phyloP scores from a whole-genome alignment of 2,329 filamentous ascomycete species.

The Beauveria sp. region DNA sequence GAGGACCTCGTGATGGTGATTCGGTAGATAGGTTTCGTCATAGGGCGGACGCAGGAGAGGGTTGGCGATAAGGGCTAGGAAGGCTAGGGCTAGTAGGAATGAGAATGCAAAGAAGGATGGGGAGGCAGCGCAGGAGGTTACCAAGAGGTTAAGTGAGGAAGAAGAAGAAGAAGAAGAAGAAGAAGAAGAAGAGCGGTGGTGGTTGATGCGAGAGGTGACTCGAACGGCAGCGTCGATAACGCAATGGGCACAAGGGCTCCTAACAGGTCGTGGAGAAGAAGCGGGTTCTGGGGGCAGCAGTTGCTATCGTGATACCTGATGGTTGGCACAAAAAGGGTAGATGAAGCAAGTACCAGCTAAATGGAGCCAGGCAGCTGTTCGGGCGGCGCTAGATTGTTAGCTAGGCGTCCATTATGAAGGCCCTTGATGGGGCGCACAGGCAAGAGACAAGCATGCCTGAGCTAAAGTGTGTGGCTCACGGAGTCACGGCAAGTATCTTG shows the following conservation, averaged over 20 bases:
- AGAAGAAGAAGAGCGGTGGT: not conserved
- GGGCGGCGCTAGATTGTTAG: not conserved
- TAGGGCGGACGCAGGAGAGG: constrained; percentile 1
- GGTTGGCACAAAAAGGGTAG: not conserved
- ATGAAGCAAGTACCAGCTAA: not conserved
- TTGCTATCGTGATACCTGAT: constrained; percentile 1
- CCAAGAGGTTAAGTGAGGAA: not conserved
- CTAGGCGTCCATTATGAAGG: not conserved
- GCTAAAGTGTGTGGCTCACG: too few relatives aligned
- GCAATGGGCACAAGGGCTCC: constrained; percentile 8
- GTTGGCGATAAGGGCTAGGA: not conserved
- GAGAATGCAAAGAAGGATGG: not conserved
- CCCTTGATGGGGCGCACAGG: not conserved
- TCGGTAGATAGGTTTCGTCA: constrained; percentile 7
- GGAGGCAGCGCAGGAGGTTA: not conserved
- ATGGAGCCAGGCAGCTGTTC: not conserved
- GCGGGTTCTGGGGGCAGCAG: not conserved
- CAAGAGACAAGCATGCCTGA: not conserved
- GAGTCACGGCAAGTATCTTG: not conserved
- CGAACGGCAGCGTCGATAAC: constrained; percentile 9
- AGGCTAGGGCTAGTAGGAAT: not conserved
- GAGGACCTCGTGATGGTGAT: constrained; percentile 12
- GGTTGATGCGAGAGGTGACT: constrained; percentile 12
- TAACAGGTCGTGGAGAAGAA: constrained; percentile 9
- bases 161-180: not conserved